A percentile compares a stretch with the other conserved stretches of the same genome.
These are phyloP conservation scores for Rhodotorula sp. DNA, from an alignment of 1,284 basidiomycete genomes.

Conservation along the genomic window DNA sequence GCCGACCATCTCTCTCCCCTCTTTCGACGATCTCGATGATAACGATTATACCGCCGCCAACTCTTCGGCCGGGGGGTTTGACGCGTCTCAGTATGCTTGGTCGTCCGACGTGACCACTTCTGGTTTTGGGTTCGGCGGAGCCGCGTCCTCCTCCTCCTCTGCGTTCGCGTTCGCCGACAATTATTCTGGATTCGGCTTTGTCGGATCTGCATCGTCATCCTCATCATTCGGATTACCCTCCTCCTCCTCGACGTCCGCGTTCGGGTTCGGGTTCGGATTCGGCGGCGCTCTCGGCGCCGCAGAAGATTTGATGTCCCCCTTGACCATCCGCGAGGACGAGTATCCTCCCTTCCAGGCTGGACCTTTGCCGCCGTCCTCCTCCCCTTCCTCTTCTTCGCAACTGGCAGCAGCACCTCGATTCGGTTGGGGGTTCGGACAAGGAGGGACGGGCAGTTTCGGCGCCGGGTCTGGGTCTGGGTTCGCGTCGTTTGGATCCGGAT, in stretches of 20 bases:
- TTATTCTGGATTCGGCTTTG: neutral
- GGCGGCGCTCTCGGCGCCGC: constrained; percentile 5
- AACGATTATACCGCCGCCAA: neutral
- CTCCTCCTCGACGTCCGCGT: constrained; percentile 5
- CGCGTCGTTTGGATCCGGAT: neutral
- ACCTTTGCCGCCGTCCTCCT: neutral
- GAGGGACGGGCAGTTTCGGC: neutral
- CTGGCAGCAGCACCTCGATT: neutral
- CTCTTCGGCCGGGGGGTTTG: neutral
- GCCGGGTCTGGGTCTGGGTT: neutral
- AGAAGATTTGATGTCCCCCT: constrained; percentile 29
- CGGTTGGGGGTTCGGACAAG: neutral
- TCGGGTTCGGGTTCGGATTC: constrained; percentile 6
- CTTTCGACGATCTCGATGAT: constrained; percentile 36
- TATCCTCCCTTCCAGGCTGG: neutral
- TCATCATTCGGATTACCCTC: neutral
- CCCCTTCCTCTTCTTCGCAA: neutral
- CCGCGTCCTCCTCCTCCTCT: neutral
- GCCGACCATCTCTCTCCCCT: constrained; percentile 39
- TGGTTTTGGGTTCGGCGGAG: constrained; percentile 6
- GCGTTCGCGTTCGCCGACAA: neutral
- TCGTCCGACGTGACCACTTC: neutral
- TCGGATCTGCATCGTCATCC: neutral
- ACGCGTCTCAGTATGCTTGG: neutral
- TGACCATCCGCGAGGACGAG: constrained; percentile 15